A percentile compares a stretch with the other conserved stretches of the same genome.
phyloP scores from a whole-genome alignment of 2,329 filamentous ascomycete species.

The Tolypocladium paradoxum region DNA sequence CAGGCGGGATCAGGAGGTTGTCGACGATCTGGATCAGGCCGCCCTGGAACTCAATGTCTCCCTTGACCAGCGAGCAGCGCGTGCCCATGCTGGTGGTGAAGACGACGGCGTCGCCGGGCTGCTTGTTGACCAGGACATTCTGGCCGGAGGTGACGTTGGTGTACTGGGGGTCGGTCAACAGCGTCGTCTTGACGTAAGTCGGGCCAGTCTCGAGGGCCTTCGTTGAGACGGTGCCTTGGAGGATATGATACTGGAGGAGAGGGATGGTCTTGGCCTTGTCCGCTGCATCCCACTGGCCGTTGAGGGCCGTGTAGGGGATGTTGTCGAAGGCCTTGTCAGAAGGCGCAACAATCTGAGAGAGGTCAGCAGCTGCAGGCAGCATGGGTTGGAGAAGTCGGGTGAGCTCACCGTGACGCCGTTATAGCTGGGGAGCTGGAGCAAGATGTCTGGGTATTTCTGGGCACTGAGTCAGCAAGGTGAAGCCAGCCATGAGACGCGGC shows the following conservation, averaged over 20 bases:
- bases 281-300: conserved; percentile 33
- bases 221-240: conserved; percentile 37
- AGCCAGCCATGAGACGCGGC: not conserved
- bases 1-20: conserved; percentile 37
- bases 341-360: conserved; percentile 41
- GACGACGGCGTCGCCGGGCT: conserved; percentile 29
- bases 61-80: conserved; percentile 28
- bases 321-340: conserved; percentile 45
- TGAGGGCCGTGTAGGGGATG: conserved; percentile 40
- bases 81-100: conserved; percentile 39
- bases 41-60: conserved; percentile 35
- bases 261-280: conserved; percentile 31
- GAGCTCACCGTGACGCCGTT: conserved; percentile 31
- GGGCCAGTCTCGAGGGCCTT: conserved; percentile 24
- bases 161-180: conserved; percentile 29
- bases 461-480: not conserved
- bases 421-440: conserved; percentile 31
- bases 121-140: conserved; percentile 33
- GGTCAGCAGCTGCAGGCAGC: conserved; percentile 3
- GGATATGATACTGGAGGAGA: conserved; percentile 52
- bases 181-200: conserved; percentile 29
- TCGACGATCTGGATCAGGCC: conserved; percentile 43
- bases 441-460: conserved; percentile 35
- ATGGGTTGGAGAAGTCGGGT: not conserved
- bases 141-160: conserved; percentile 40